These are phyloP conservation scores for Cladophialophora carrionii DNA, from an alignment of 2,329 filamentous ascomycete genomes.

Conservation along the genomic window DNA sequence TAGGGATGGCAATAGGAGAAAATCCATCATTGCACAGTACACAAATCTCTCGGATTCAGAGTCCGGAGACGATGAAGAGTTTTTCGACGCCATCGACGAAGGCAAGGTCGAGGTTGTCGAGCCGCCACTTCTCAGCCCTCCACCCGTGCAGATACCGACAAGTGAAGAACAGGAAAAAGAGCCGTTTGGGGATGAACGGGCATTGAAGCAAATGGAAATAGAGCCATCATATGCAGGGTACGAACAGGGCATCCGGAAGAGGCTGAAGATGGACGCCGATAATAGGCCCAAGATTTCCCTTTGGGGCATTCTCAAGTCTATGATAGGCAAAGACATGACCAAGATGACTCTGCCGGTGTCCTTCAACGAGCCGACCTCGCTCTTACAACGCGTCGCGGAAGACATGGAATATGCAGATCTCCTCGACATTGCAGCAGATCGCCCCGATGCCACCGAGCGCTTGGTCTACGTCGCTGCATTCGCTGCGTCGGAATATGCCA, in stretches of 20 bases:
- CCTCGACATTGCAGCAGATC: slow-evolving; percentile 82
- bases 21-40: slow-evolving; percentile 70
- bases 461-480: slow-evolving; percentile 95
- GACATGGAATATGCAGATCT: slow-evolving; percentile 98
- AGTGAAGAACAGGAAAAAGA: slow-evolving; percentile 50
- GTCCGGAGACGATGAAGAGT: slow-evolving; percentile 84
- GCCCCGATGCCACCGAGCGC: slow-evolving; percentile 83
- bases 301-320: slow-evolving; percentile 97
- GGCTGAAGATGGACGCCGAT: slow-evolving; percentile 86
- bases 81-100: slow-evolving; percentile 95
- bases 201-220: slow-evolving; percentile 64
- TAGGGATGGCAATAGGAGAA: slow-evolving; percentile 57
- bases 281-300: slow-evolving; percentile 91
- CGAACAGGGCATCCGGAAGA: slow-evolving; percentile 79
- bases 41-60: slow-evolving; percentile 74
- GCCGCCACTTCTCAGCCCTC: slow-evolving; percentile 46
- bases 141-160: slow-evolving; percentile 39
- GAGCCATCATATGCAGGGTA: slow-evolving; percentile 83
- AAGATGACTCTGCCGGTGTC: slow-evolving; percentile 99
- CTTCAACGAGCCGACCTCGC: slow-evolving; percentile 96
- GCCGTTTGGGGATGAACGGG: slow-evolving; percentile 49
- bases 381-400: slow-evolving; percentile 91
- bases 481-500: slow-evolving; percentile 94
- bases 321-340: slow-evolving; percentile 99
- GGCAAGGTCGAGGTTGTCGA: slow-evolving; percentile 83